Evolutionary conservation across 495 filamentous ascomycete species (phyloP).

Genomic region (Daldinia concentrica): DNA sequence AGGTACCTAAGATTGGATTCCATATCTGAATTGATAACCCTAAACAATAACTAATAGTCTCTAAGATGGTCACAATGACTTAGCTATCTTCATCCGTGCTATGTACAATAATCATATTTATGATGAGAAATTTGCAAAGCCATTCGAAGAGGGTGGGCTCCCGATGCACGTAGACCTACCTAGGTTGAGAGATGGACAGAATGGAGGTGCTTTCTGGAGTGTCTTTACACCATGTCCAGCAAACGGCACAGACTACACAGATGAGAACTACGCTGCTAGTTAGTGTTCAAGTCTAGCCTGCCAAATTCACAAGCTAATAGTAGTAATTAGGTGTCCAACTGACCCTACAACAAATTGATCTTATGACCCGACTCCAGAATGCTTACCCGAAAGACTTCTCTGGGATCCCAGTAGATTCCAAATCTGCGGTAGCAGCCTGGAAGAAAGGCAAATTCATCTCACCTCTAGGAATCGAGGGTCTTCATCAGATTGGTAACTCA

Average conservation of each 20-base stretch:
- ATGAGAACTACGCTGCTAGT: constrained; percentile 70
- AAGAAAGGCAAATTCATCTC: constrained; percentile 65
- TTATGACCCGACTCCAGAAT: constrained; percentile 73
- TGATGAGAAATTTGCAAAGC: constrained; percentile 71
- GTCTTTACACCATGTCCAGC: constrained; percentile 81
- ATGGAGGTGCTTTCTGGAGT: constrained; percentile 90
- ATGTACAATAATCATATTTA: constrained; percentile 82
- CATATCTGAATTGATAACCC: constrained; percentile 3
- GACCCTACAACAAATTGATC: constrained; percentile 85
- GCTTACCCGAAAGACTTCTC: constrained; percentile 78
- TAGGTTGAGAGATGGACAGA: constrained; percentile 63
- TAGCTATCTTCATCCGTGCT: constrained; percentile 76
- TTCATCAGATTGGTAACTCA: constrained; percentile 95
- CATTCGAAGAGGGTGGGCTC: constrained; percentile 73
- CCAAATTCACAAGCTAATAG: not conserved
- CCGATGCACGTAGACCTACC: constrained; percentile 82
- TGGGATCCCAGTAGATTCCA: constrained; percentile 62
- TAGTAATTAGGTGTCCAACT: constrained; percentile 60
- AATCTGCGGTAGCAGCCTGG: constrained; percentile 68
- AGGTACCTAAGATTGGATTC: constrained; percentile 59
- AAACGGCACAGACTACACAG: constrained; percentile 75
- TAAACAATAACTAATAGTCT: constrained; percentile 24
- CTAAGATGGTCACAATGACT: constrained; percentile 91
- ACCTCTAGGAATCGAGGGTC: constrained; percentile 86
- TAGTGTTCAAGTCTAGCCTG: constrained; percentile 9